Evolutionary conservation across 768 basidiomycete genomes (phyloP).

Genomic region (Gymnopilus dilepis): DNA sequence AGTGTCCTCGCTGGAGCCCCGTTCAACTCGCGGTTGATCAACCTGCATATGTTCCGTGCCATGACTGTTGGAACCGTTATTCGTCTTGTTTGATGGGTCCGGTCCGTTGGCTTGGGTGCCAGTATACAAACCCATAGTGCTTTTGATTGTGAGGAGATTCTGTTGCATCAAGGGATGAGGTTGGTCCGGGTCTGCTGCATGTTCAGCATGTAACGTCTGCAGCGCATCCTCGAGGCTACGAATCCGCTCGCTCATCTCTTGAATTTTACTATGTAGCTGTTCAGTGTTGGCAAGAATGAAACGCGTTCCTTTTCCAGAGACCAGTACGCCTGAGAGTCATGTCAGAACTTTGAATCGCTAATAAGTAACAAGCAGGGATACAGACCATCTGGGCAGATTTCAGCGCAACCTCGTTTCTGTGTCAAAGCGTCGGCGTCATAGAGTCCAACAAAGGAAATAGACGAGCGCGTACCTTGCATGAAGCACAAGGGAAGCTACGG

Average conservation of each 20-base stretch:
- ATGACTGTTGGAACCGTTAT: constrained; percentile 4
- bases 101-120: constrained; percentile 28
- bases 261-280: constrained; percentile 66
- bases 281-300: constrained; percentile 73
- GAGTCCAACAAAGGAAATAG: background rate
- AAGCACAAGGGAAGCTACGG: constrained; percentile 56
- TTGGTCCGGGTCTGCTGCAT: constrained; percentile 30
- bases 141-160: constrained; percentile 59
- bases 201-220: constrained; percentile 35
- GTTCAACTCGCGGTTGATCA: constrained; percentile 27
- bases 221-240: constrained; percentile 65
- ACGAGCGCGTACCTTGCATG: constrained; percentile 39
- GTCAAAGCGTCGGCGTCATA: constrained; percentile 19
- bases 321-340: constrained; percentile 54
- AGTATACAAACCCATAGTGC: constrained; percentile 55
- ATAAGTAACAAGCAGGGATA: background rate
- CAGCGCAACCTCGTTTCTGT: constrained; percentile 66
- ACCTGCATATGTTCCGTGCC: constrained; percentile 22
- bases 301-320: constrained; percentile 69
- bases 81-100: constrained; percentile 13
- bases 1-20: constrained; percentile 38
- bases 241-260: constrained; percentile 71
- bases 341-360: background rate
- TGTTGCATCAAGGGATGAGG: constrained; percentile 56
- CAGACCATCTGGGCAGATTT: constrained; percentile 70